Evolutionary conservation across 495 filamentous ascomycete genomes (phyloP), one percentile per base, ranked within the genome.

Genomic region (Podospora appendiculata): DNA sequence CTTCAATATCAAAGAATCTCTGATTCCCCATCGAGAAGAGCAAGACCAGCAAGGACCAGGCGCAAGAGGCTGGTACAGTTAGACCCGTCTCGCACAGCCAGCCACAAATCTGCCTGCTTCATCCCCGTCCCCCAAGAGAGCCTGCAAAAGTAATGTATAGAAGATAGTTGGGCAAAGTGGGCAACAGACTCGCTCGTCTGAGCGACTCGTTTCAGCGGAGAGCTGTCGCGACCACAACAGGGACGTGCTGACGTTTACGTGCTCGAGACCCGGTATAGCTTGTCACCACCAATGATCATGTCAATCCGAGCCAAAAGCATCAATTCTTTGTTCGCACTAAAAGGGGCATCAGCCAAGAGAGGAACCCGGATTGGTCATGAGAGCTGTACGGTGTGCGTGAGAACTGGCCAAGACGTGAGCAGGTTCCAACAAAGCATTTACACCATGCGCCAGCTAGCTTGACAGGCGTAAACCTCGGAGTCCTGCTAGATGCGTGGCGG

Each of bases 11-110:
- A 77, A 76, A 9, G 72, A 90, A 48, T 75, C 83, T 11, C 84
- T 96, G 60, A 97, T 98, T 33, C 83, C 84, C n/a, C 84, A 92
- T 59, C 79, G 93, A n/a, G 66, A 80, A 48, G 79, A 85, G 51
- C 75, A 84, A 43, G 73, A 71, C 13, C 60, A 71, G 25, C 65
- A 72, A 46, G 69, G 77, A 7, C 74, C 85, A 6, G 79, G 79
- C 1, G 73, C 75, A 13, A 75, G 75, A 13, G 85, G 87, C n/a
- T 96, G 89, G 90, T 90, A 94, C 67, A 79, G 78, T 53, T 90
- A 57, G n/a, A 32, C 19, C 5, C 18, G 9, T 25, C 25, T 25
- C 2, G 5, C 25, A 5, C 25, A 25, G 25, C 25, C 25, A 25
- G 25, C 25, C 25, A 25, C 5, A 25, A 25, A 25, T 25, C 5